Percentiles rank a stretch among this genome's conserved stretches.
Conservation (phyloP, 192 early-diverging fungal genomes). For the Phycomyces nitens region DNA sequence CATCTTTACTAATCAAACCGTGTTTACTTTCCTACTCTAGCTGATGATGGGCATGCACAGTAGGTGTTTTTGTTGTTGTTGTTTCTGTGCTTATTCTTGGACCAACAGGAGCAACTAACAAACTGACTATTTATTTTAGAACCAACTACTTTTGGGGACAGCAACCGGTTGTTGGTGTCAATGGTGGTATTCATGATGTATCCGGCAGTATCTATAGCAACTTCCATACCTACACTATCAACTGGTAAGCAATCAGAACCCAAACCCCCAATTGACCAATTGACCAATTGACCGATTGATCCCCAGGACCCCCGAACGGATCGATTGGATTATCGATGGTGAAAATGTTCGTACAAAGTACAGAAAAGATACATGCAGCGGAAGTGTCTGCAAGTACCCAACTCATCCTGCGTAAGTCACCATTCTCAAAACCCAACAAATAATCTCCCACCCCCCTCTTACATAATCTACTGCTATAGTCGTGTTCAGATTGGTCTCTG, state of each 20-base stretch:
- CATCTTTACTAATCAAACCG: background rate
- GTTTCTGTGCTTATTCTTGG: background rate
- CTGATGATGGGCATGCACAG: constrained; percentile 8
- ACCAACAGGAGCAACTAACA: background rate
- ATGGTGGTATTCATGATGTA: constrained; percentile 17
- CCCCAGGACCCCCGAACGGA: constrained; percentile 28
- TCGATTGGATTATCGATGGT: constrained; percentile 39
- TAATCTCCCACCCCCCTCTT: background rate
- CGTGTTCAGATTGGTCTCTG: constrained; percentile 42
- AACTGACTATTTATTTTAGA: too few relatives aligned
- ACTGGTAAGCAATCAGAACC: constrained; percentile 42
- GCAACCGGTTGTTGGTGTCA: constrained; percentile 13
- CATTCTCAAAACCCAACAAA: too few relatives aligned
- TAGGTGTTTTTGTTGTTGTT: constrained; percentile 7
- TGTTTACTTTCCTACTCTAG: background rate
- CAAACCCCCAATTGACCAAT: too few relatives aligned
- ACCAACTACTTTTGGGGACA: constrained; percentile 29
- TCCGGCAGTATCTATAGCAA: constrained; percentile 14
- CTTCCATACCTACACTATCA: constrained; percentile 45
- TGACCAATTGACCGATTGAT: too few relatives aligned
- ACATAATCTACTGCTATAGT: constrained; percentile 13
- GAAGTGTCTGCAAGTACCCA: constrained; percentile 15
- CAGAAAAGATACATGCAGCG: constrained; percentile 24
- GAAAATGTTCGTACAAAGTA: constrained; percentile 31
- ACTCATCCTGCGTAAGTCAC: constrained; percentile 22